These are phyloP conservation scores for Cladosporium sp. DNA, from an alignment of 2,329 filamentous ascomycete species.

Conservation along the genomic window DNA sequence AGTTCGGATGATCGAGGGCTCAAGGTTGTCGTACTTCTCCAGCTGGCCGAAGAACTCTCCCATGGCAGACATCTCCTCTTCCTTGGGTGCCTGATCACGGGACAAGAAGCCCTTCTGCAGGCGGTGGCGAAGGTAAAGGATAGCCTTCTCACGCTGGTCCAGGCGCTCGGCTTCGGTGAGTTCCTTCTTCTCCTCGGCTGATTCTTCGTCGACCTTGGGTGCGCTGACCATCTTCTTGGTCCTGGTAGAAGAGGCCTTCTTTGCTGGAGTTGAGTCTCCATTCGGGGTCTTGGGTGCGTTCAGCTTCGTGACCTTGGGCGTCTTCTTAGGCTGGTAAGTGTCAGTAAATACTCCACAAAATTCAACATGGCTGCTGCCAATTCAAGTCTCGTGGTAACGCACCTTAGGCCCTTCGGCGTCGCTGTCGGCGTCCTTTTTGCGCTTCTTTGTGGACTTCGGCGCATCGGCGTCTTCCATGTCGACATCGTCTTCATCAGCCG, in stretches of 20 bases:
- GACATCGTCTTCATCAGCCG: constrained; percentile 31
- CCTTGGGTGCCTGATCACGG: constrained; percentile 77
- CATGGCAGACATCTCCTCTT: constrained; percentile 76
- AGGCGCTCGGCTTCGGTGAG: constrained; percentile 52
- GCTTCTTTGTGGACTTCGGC: constrained; percentile 64
- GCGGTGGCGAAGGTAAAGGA: constrained; percentile 91
- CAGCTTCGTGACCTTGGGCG: constrained; percentile 45
- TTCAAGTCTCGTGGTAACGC: constrained; percentile 14
- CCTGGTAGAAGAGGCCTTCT: constrained; percentile 43
- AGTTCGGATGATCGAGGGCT: constrained; percentile 78
- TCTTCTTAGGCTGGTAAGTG: constrained; percentile 42
- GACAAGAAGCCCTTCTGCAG: constrained; percentile 91
- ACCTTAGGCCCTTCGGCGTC: constrained; percentile 67
- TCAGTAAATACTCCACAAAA: constrained; percentile 23
- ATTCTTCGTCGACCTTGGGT: constrained; percentile 48
- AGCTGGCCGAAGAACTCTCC: constrained; percentile 73
- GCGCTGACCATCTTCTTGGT: constrained; percentile 52
- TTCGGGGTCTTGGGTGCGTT: constrained; percentile 40
- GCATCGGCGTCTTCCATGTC: constrained; percentile 62
- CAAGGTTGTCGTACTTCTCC: constrained; percentile 73
- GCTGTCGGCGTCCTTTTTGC: constrained; percentile 65
- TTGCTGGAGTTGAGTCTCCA: constrained; percentile 29
- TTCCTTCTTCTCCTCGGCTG: constrained; percentile 54
- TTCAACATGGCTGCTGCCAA: no score
- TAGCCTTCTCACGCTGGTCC: constrained; percentile 58